Evolutionary conservation across 352 stramenopile genomes (phyloP).

Genomic region (Phytophthora quininea): DNA sequence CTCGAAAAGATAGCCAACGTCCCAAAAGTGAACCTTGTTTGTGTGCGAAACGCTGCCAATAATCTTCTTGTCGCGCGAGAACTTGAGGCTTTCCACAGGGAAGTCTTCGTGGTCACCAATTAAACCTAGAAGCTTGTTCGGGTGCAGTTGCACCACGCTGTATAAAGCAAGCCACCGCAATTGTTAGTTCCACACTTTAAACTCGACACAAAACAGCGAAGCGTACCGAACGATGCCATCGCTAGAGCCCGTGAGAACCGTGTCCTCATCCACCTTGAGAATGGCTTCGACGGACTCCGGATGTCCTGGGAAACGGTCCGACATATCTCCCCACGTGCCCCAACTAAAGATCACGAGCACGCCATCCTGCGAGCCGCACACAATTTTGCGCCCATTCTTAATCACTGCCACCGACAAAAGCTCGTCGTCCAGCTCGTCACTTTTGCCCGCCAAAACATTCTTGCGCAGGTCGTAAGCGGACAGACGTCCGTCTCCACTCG

Average conservation of each 20-base stretch:
- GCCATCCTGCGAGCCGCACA: constrained; percentile 95
- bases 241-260: constrained; percentile 94
- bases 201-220: not conserved
- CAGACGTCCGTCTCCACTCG: constrained; percentile 91
- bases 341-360: constrained; percentile 96
- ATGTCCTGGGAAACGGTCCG: constrained; percentile 95
- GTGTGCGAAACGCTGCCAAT: constrained; percentile 95
- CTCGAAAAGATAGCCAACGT: constrained; percentile 93
- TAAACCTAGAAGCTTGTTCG: constrained; percentile 96
- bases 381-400: constrained; percentile 93
- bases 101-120: constrained; percentile 96
- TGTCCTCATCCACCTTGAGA: constrained; percentile 97
- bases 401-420: constrained; percentile 76
- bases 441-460: constrained; percentile 80
- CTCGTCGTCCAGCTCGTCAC: constrained; percentile 86
- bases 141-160: constrained; percentile 94
- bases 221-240: constrained; percentile 94
- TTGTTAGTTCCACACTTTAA: not conserved
- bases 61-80: constrained; percentile 88
- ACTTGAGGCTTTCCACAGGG: constrained; percentile 92
- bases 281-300: constrained; percentile 95
- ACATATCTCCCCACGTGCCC: constrained; percentile 96
- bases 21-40: constrained; percentile 95
- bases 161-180: not conserved
- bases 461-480: constrained; percentile 92